Evolutionary conservation across 768 basidiomycete species (phyloP).

Genomic region (Lentinula raphanica): DNA sequence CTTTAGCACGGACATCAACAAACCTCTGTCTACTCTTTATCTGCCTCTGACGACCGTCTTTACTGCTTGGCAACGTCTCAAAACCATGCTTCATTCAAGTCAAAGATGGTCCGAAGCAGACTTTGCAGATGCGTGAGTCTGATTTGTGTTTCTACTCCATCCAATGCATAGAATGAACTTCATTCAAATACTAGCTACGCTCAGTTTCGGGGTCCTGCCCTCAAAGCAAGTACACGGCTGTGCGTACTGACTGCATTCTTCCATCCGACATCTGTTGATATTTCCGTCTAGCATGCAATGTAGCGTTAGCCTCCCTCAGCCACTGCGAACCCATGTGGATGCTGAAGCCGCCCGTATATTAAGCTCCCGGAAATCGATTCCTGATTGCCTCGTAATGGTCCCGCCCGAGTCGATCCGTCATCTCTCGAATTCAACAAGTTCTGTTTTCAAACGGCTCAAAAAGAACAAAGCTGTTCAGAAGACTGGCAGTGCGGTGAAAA

Average conservation of each 20-base stretch:
- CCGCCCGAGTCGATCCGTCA: constrained; percentile 30
- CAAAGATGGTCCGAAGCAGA: constrained; percentile 53
- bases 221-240: constrained; percentile 38
- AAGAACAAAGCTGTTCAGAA: constrained; percentile 30
- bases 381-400: constrained; percentile 47
- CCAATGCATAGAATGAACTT: background rate
- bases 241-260: constrained; percentile 17
- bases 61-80: constrained; percentile 39
- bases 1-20: constrained; percentile 24
- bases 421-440: constrained; percentile 38
- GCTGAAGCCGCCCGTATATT: constrained; percentile 32
- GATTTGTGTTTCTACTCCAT: background rate
- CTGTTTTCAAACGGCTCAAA: constrained; percentile 44
- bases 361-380: constrained; percentile 40
- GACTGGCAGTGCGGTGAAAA: constrained; percentile 32
- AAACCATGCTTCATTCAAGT: constrained; percentile 35
- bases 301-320: constrained; percentile 43
- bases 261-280: constrained; percentile 1
- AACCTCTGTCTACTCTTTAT: constrained; percentile 20
- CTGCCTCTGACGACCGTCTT: constrained; percentile 37
- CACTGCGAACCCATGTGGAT: constrained; percentile 22
- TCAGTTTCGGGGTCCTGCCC: constrained; percentile 40
- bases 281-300: constrained; percentile 38
- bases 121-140: constrained; percentile 46
- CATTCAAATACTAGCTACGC: constrained; percentile 34